Evolutionary conservation across 176 grass and related monocot genomes (phyloP), one percentile per base, ranked within the genome.

Genomic region (Musa itinerans): DNA sequence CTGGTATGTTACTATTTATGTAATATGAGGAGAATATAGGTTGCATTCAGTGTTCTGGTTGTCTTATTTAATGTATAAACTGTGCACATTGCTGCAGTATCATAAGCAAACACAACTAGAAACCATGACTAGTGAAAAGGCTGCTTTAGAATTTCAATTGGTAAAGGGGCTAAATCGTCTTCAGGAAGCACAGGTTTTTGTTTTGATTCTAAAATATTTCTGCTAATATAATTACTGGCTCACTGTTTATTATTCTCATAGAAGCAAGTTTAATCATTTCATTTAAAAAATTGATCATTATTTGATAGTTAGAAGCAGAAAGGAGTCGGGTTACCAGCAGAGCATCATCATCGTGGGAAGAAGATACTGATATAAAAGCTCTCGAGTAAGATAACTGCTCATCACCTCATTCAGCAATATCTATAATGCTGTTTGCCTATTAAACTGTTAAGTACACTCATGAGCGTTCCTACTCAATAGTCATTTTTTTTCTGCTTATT

Each of bases 81-180:
- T 53, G 72, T 76, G 57, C 54, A 65, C 52, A 22, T 71, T 80
- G 70, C 85, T 89, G 76, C 79, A 99, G 95, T 99, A 99, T 85
- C 95, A 99, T 82, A 99, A 99, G 76, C 95, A 99, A 99, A 99
- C 95, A 77, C 91, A 99, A 76, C 76, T 99, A 77, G 95, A 99
- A 84, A 85, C 81, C 52, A 89, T 99, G 91, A 82, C 91, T 25
- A 92, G 95, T 83, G 88, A 94, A 83, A 99, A 99, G 26, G 95
- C 86, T 34, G 95, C 95, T 65, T 68, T 99, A 43, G 95, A 99
- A 72, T 99, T 99, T 55, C 95, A 99, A 81, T 79, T 94, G 63
- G 88, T 94, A 86, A 99, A 99, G 86, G 89, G 89, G 5, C 69
- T 89, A 75, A 99, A 81, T 63, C 91, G 86, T 65, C 82, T 91